phyloP scores from a whole-genome alignment of 2,329 filamentous ascomycete genomes.

The Fusarium multiceps region DNA sequence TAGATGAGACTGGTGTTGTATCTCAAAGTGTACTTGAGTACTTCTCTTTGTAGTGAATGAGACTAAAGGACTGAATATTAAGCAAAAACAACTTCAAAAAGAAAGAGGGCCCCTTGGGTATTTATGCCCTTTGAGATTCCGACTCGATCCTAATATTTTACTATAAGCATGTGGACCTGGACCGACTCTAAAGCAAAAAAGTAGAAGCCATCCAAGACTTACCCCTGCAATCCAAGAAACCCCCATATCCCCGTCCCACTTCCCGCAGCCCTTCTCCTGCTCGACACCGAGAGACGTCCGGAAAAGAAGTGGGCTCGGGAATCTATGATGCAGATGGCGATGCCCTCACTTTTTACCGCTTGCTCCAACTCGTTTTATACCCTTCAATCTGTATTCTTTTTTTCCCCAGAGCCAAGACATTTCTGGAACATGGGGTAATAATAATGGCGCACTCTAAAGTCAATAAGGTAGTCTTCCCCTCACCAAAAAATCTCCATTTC shows the following conservation, averaged over 20 bases:
- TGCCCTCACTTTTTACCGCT: slow-evolving; percentile 35
- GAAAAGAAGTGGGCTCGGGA: slow-evolving; percentile 36
- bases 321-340: slow-evolving; percentile 14
- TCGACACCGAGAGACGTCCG: slow-evolving; percentile 44
- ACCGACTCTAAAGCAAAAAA: slow-evolving; percentile 14
- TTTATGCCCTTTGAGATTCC: slow-evolving; percentile 36
- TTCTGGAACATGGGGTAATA: slow-evolving; percentile 33
- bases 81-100: not conserved
- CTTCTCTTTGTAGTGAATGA: slow-evolving; percentile 6
- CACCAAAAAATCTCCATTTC: slow-evolving; percentile 41
- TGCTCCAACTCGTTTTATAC: slow-evolving; percentile 29
- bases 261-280: slow-evolving; percentile 8
- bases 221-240: slow-evolving; percentile 6
- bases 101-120: slow-evolving; percentile 29
- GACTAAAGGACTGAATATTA: not conserved
- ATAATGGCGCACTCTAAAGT: slow-evolving; percentile 37
- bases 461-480: slow-evolving; percentile 27
- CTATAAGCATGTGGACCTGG: slow-evolving; percentile 26
- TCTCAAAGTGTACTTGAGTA: not conserved
- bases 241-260: not conserved
- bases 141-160: slow-evolving; percentile 7
- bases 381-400: not conserved
- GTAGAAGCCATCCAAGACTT: slow-evolving; percentile 22
- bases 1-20: not conserved
- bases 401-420: slow-evolving; percentile 32